Conservation (phyloP, 2,329 filamentous ascomycete genomes). For the Sporothrix curviconia region DNA sequence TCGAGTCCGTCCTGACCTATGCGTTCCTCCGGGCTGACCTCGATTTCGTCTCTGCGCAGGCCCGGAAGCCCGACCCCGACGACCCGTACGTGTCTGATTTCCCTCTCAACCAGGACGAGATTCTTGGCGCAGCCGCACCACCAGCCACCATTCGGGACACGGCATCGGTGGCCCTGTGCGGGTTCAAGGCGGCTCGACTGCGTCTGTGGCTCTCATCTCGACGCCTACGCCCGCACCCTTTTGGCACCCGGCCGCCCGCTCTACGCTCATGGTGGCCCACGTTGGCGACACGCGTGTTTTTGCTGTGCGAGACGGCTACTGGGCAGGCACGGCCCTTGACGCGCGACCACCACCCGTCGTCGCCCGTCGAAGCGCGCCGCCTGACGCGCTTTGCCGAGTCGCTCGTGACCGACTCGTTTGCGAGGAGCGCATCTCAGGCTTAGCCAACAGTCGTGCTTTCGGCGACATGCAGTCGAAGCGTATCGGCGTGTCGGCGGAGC, state of each 20-base stretch:
- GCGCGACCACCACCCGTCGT: slow-evolving; percentile 86
- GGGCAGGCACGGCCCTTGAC: slow-evolving; percentile 76
- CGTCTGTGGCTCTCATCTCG: slow-evolving; percentile 81
- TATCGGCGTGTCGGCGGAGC: slow-evolving; percentile 89
- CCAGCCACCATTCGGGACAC: slow-evolving; percentile 47
- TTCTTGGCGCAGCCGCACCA: slow-evolving; percentile 59
- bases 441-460: slow-evolving; percentile 91
- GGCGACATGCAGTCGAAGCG: slow-evolving; percentile 89
- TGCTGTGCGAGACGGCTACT: slow-evolving; percentile 80
- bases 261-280: slow-evolving; percentile 78
- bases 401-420: slow-evolving; percentile 92
- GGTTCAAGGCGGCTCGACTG: slow-evolving; percentile 92
- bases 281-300: slow-evolving; percentile 87
- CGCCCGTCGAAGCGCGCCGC: slow-evolving; percentile 73
- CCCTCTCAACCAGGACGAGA: slow-evolving; percentile 78
- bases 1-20: slow-evolving; percentile 79
- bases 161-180: slow-evolving; percentile 67
- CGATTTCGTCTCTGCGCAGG: slow-evolving; percentile 88
- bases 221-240: slow-evolving; percentile 88
- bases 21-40: slow-evolving; percentile 90
- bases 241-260: slow-evolving; percentile 85
- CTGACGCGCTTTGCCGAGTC: slow-evolving; percentile 69
- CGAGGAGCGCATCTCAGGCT: slow-evolving; percentile 86
- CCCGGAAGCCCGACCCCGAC: slow-evolving; percentile 67
- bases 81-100: slow-evolving; percentile 65